A percentile compares a stretch with the other conserved stretches of the same genome.
phyloP scores from a whole-genome alignment of 129 eudicot genomes.

The Heracleum sosnowskyi region DNA sequence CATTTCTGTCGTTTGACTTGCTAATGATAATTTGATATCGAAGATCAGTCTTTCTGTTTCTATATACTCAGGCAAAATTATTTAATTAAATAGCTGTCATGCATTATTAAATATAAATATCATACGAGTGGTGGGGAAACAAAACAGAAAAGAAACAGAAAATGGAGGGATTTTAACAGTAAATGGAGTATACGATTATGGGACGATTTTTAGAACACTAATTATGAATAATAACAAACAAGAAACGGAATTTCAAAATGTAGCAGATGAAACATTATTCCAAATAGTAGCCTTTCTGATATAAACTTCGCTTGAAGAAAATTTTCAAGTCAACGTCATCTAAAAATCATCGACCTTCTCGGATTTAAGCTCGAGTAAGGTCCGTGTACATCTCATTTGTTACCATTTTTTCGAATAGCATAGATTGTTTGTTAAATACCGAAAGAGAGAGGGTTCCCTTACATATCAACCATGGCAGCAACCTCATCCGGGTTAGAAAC shows the following conservation, averaged over 20 bases:
- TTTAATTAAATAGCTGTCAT: not conserved
- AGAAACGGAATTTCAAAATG: not conserved
- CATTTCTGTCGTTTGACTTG: slow-evolving; percentile 14
- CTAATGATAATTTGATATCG: too few species aligned
- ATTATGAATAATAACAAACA: not conserved
- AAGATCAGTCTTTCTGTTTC: not conserved
- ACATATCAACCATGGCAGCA: slow-evolving; percentile 49
- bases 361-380: too few species aligned
- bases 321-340: too few species aligned
- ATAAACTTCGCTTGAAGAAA: not conserved
- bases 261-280: not conserved
- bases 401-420: too few species aligned
- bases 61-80: not conserved
- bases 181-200: too few species aligned
- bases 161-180: too few species aligned
- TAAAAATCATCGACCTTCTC: too few species aligned
- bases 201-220: too few species aligned
- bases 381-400: too few species aligned
- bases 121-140: too few species aligned
- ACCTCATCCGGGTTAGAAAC: slow-evolving; percentile 52
- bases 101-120: too few species aligned
- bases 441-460: slow-evolving; percentile 18
- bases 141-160: too few species aligned
- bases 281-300: not conserved
- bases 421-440: not conserved